Evolutionary conservation across 75 land plant species (phyloP).

Genomic region (Pseudotsuga menziesii): DNA sequence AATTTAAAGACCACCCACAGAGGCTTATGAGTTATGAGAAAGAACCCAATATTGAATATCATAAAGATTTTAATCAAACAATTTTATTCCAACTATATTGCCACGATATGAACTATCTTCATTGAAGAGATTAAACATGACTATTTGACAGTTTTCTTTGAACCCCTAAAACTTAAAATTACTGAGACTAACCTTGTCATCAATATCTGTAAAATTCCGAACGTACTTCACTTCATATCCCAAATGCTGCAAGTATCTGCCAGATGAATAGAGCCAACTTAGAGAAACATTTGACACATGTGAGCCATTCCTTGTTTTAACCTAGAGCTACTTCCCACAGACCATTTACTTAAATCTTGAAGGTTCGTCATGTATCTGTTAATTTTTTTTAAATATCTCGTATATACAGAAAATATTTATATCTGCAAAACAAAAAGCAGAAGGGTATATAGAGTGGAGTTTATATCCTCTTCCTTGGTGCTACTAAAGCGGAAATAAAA

Average conservation of each 20-base stretch:
- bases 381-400: background rate
- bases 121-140: background rate
- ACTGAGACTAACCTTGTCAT: slow-evolving; percentile 62
- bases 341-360: background rate
- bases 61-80: background rate
- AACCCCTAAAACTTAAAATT: background rate
- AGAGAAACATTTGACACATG: slow-evolving; percentile 1
- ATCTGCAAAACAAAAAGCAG: too few species aligned
- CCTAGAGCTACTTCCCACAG: slow-evolving; percentile 2
- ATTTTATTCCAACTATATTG: background rate
- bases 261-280: slow-evolving; percentile 14
- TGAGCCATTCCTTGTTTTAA: background rate
- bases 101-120: background rate
- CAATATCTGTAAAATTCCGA: slow-evolving; percentile 85
- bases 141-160: background rate
- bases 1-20: background rate
- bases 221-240: slow-evolving; percentile 77
- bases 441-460: too few species aligned
- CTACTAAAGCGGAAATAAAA: too few species aligned
- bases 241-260: slow-evolving; percentile 62
- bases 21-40: background rate
- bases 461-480: too few species aligned
- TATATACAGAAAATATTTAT: too few species aligned
- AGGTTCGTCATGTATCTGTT: background rate
- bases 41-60: background rate